These are phyloP conservation scores for Penicillium arizonense DNA, from an alignment of 495 filamentous ascomycete species.

Conservation along the genomic window DNA sequence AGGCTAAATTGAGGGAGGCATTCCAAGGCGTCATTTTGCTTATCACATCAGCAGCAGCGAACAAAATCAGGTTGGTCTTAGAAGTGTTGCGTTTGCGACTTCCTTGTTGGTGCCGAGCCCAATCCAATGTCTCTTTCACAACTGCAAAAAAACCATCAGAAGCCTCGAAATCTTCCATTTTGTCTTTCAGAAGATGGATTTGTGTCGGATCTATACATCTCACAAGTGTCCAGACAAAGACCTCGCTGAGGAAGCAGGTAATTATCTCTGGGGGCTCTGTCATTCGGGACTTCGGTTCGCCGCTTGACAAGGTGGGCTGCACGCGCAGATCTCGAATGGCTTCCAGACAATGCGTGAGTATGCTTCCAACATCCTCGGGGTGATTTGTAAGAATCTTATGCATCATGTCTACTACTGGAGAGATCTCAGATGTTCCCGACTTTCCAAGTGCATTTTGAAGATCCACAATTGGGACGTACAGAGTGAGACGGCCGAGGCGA, in stretches of 20 bases:
- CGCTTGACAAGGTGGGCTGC: neutral
- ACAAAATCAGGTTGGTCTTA: conserved; percentile 1
- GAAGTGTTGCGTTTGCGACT: neutral
- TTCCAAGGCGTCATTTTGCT: conserved; percentile 10
- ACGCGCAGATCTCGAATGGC: neutral
- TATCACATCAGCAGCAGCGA: conserved; percentile 5
- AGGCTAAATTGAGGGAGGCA: conserved; percentile 8
- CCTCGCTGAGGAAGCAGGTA: conserved; percentile 5
- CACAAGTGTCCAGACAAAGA: neutral
- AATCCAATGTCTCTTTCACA: neutral
- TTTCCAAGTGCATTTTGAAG: conserved; percentile 11
- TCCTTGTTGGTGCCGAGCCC: neutral
- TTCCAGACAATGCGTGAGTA: neutral
- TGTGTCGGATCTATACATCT: neutral
- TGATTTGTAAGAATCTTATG: neutral
- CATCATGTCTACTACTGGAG: conserved; percentile 1
- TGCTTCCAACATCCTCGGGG: neutral
- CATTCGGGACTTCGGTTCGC: neutral
- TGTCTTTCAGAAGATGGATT: neutral
- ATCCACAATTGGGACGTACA: conserved; percentile 9
- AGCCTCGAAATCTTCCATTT: neutral
- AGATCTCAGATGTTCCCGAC: neutral
- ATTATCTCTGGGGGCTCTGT: conserved; percentile 8
- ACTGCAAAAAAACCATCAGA: conserved; percentile 1
- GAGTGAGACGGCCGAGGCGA: neutral